Evolutionary conservation across 2,329 filamentous ascomycete genomes (phyloP).

Genomic region (Malbranchea zuffiana): DNA sequence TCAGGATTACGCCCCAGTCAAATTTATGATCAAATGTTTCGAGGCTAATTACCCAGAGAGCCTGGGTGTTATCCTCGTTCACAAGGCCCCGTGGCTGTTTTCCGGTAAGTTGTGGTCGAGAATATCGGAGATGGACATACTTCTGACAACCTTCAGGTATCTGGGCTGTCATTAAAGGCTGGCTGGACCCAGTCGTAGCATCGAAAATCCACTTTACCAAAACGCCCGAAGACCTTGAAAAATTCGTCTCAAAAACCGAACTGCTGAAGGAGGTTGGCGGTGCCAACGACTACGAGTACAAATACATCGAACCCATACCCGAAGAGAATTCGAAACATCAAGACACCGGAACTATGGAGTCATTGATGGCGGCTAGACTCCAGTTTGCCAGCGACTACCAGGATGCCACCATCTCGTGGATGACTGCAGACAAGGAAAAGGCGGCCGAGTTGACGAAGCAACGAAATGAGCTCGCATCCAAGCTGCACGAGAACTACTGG

Average conservation of each 20-base stretch:
- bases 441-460: constrained; percentile 43
- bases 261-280: constrained; percentile 80
- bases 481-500: constrained; percentile 73
- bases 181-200: constrained; percentile 94
- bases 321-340: constrained; percentile 71
- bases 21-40: constrained; percentile 99
- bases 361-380: constrained; percentile 52
- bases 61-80: constrained; percentile 77
- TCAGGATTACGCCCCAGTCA: constrained; percentile 85
- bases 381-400: constrained; percentile 64
- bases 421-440: constrained; percentile 41
- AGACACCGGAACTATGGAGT: constrained; percentile 52
- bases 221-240: constrained; percentile 62
- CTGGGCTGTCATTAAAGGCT: constrained; percentile 89
- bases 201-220: constrained; percentile 90
- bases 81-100: constrained; percentile 96
- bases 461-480: constrained; percentile 51
- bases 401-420: constrained; percentile 63
- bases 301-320: constrained; percentile 62
- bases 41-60: constrained; percentile 97
- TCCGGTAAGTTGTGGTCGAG: constrained; percentile 50
- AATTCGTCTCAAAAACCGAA: constrained; percentile 59
- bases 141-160: constrained; percentile 49
- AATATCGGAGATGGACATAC: neutral
- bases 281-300: constrained; percentile 72